These are phyloP conservation scores for Brassica cretica DNA, from an alignment of 345 rosid genomes.

Conservation along the genomic window DNA sequence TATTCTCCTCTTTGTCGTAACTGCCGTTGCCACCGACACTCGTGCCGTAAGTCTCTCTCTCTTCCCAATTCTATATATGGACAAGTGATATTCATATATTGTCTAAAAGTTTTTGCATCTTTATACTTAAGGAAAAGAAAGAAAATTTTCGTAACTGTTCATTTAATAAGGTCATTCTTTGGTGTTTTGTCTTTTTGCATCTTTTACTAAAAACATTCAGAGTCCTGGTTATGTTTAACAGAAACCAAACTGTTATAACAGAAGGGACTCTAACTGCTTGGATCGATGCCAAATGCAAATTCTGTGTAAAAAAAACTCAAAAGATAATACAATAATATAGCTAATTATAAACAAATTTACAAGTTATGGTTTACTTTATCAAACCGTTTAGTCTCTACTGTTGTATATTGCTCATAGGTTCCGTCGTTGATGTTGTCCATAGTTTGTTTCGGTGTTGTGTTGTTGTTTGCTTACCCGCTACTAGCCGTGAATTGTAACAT, in stretches of 20 bases:
- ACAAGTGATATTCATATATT: background rate
- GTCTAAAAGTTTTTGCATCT: background rate
- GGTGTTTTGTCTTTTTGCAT: background rate
- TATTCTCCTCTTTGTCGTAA: constrained; percentile 86
- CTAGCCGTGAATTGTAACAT: too few relatives aligned
- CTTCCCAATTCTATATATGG: constrained; percentile 8
- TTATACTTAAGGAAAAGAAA: background rate
- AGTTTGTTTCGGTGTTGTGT: too few relatives aligned
- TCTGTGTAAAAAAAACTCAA: background rate
- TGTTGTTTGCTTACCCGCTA: too few relatives aligned
- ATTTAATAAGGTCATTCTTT: background rate
- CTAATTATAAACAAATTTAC: background rate
- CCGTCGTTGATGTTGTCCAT: too few relatives aligned
- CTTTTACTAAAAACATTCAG: background rate
- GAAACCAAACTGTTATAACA: background rate
- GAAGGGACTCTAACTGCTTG: background rate
- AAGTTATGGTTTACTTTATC: too few relatives aligned
- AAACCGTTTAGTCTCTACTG: too few relatives aligned
- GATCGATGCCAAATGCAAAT: background rate
- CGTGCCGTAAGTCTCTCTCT: constrained; percentile 71
- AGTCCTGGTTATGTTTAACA: background rate
- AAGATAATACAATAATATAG: background rate
- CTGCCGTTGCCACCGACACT: constrained; percentile 96
- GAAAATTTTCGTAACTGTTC: background rate
- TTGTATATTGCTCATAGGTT: too few relatives aligned